Conservation (phyloP, 2,329 filamentous ascomycete species). For the Fusarium staphyleae region DNA sequence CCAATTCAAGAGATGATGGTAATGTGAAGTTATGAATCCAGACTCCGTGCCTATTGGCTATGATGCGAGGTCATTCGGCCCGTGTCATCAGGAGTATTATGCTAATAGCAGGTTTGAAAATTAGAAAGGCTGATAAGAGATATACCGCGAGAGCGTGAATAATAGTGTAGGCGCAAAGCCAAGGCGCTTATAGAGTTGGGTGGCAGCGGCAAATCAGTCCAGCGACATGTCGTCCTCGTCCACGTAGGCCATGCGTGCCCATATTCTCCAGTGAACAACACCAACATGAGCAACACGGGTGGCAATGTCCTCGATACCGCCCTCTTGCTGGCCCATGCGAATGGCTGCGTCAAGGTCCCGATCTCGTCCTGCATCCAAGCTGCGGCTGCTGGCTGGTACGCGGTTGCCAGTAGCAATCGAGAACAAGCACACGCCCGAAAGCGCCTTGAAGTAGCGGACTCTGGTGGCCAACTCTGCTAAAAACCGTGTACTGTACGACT, state of each 20-base stretch:
- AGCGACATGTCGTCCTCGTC: conserved; percentile 50
- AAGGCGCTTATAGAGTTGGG: background rate
- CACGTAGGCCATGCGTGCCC: conserved; percentile 76
- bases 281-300: conserved; percentile 83
- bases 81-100: no score
- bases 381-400: conserved; percentile 48
- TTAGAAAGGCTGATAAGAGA: conserved; percentile 35
- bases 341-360: conserved; percentile 46
- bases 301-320: conserved; percentile 70
- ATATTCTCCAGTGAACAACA: conserved; percentile 89
- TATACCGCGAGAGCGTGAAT: conserved; percentile 24
- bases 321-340: conserved; percentile 59
- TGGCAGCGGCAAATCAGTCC: conserved; percentile 34
- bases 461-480: conserved; percentile 56
- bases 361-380: conserved; percentile 44
- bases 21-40: conserved; percentile 14
- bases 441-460: conserved; percentile 60
- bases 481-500: conserved; percentile 57
- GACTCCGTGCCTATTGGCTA: conserved; percentile 13
- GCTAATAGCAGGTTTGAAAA: conserved; percentile 19
- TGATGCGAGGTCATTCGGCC: no score
- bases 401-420: conserved; percentile 62
- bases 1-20: conserved; percentile 7
- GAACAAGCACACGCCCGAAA: conserved; percentile 62
- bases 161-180: conserved; percentile 9